Base-by-base conservation (phyloP, 2,329 filamentous ascomycete genomes). In the Trichoderma pleuroti region DNA sequence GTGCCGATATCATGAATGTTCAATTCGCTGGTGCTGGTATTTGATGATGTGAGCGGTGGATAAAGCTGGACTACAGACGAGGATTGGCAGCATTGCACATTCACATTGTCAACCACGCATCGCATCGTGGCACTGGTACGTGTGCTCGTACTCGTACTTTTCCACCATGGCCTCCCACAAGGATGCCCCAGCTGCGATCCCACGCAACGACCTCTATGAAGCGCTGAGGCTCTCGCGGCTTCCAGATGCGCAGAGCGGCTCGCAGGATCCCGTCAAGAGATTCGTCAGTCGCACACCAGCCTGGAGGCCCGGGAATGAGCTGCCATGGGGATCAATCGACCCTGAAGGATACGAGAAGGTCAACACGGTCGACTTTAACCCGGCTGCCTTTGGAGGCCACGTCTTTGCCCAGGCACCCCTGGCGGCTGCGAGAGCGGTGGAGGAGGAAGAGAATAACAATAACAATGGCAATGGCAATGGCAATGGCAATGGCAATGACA, bases 351-450 rank as follows among this genome's bases (percentile, higher is more conserved):
- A 49, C 4, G n/a, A 24, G 6, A 60, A 68, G n/a, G 65, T 54
- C 28, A 32, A 18, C 26, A 49, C 26, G 5, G 28, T 34, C 14
- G 66, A 61, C 16, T 68, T 52, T 7, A 16, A 28, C 3, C 39
- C 39, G 0, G 34, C 36, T 10, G 39, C 78, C 0, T 83, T 78
- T 59, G 81, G 81, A 7, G 81, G 80, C 6, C 77, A 80, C 28
- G 81, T 82, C 34, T 83, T 80, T 69, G 77, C 77, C 4, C 79
- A 81, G 70, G 78, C 81, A 16, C 74, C 81, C 9, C 73, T 82
- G 8, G 81, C 80, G 10, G 81, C 81, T 2, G 73, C 81, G 1
- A 75, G 78, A 54, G 75, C 77, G 5, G 75, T 79, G 8, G 78
- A 81, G 70, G 73, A 81, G 4, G 30, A 70, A 8, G 61, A 59